phyloP scores from a whole-genome alignment of 371 early-diverging fungal species.

The Rhizopus arrhizus region DNA sequence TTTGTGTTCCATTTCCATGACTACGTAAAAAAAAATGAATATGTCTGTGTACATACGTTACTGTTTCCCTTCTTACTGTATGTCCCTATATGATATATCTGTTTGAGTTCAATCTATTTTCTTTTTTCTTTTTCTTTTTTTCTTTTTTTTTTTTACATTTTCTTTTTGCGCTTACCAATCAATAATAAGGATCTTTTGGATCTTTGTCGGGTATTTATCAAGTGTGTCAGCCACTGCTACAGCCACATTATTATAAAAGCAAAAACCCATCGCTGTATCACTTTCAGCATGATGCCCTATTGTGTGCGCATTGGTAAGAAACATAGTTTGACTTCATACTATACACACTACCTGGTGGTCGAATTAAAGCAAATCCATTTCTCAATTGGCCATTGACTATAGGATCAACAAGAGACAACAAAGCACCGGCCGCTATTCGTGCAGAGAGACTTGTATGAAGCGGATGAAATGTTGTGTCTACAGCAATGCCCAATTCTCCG shows the following conservation, averaged over 20 bases:
- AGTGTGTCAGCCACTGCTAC: constrained; percentile 60
- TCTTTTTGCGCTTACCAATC: constrained; percentile 48
- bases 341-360: constrained; percentile 57
- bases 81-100: constrained; percentile 49
- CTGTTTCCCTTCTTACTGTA: constrained; percentile 53
- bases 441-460: constrained; percentile 57
- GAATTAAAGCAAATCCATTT: constrained; percentile 69
- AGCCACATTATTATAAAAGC: constrained; percentile 72
- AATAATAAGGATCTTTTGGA: constrained; percentile 61
- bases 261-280: constrained; percentile 70
- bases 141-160: not conserved
- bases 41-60: not conserved
- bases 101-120: not conserved
- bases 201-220: constrained; percentile 48
- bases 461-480: constrained; percentile 66
- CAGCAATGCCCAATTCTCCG: constrained; percentile 59
- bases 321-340: constrained; percentile 4
- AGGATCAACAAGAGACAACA: constrained; percentile 55
- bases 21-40: constrained; percentile 23
- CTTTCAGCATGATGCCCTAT: constrained; percentile 68
- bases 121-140: not conserved
- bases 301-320: not conserved
- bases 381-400: constrained; percentile 57
- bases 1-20: constrained; percentile 71
- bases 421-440: constrained; percentile 58